Evolutionary conservation across 2,329 filamentous ascomycete genomes (phyloP).

Genomic region (Pseudocercospora cruenta): DNA sequence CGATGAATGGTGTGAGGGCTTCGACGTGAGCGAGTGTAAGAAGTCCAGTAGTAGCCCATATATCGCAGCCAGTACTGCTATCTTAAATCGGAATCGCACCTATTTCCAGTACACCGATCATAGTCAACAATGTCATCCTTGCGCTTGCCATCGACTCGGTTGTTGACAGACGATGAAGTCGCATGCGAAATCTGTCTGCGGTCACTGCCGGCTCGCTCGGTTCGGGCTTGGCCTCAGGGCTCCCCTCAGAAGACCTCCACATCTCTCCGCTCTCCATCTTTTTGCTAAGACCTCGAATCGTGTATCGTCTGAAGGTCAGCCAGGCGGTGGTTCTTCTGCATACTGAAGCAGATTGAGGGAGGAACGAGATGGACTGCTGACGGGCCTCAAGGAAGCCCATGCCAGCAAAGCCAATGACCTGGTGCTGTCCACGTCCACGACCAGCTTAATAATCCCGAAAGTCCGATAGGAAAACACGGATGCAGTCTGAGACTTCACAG

Average conservation of each 20-base stretch:
- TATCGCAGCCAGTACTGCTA: too few relatives aligned
- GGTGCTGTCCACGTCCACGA: background rate
- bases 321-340: background rate
- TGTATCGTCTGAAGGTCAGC: background rate
- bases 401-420: background rate
- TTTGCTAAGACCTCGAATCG: background rate
- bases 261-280: background rate
- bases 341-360: background rate
- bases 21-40: conserved; percentile 7
- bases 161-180: too few relatives aligned
- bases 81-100: too few relatives aligned
- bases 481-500: conserved; percentile 4
- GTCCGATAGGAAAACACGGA: conserved; percentile 2
- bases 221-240: too few relatives aligned
- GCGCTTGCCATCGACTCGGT: too few relatives aligned
- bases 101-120: too few relatives aligned
- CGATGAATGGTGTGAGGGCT: conserved; percentile 33
- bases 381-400: background rate
- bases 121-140: too few relatives aligned
- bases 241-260: background rate
- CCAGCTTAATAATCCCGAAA: too few relatives aligned
- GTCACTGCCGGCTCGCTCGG: too few relatives aligned
- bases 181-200: too few relatives aligned
- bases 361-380: too few relatives aligned
- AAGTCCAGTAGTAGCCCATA: background rate